Base-by-base conservation (phyloP, 768 basidiomycete species). In the Calocera viscosa region DNA sequence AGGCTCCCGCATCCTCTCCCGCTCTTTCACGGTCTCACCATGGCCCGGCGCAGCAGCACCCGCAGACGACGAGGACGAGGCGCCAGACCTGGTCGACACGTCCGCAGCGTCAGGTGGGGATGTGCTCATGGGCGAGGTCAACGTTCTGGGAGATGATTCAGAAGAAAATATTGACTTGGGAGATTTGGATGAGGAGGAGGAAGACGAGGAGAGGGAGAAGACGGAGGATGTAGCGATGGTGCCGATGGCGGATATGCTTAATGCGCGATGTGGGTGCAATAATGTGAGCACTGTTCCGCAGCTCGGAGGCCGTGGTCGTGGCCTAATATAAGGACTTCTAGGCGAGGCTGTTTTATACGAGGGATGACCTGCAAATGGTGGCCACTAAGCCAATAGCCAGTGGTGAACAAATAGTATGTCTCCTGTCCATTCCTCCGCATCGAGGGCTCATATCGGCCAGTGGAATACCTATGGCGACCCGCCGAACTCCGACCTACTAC, bases 391-490 rank as follows among this genome's bases (percentile, higher is more conserved):
- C 78, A 2, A 91, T 98, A 69, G 78, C 80, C 67, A 77, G 81
- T 17, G 92, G 91, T 0, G 88, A 90, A 70, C 94, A 98, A 75
- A 94, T 99, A 63, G 94, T 94, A 72, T 71, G 87, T 2, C 17
- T 49, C 24, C 10, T 22, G 17, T 24, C 19, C 66, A 16, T 28
- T 41, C 24, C 34, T 63, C n/a, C 10, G 64, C 19, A 22, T 65
- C 33, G 34, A 28, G 30, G 38, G 39, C 14, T 33, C 67, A 24
- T 32, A 47, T 24, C 24, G 64, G 38, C 63, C 70, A 94, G 92
- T 93, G 87, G 84, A 98, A 98, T 75, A 97, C 95, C 0, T 99
- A 98, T 74, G 91, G 88, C 30, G 90, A 94, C 72, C 87, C 85
- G 1, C 92, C 95, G 3, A 98, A 98, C 73, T 84, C 90, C 7